Conservation (phyloP, 148 eudicot genomes). For the Camellia sinensis region DNA sequence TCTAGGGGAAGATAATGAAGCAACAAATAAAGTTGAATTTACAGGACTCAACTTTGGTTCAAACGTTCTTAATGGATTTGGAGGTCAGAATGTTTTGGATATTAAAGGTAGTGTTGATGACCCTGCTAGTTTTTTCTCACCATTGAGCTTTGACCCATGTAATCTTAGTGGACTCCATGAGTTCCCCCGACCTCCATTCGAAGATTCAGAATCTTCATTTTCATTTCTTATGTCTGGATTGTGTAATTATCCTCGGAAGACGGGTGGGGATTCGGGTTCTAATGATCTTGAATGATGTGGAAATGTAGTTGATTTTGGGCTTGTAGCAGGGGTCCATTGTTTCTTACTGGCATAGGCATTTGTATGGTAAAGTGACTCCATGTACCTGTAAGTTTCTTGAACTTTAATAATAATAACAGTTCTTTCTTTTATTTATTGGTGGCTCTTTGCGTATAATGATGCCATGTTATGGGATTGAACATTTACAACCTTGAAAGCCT, state of each 20-base stretch:
- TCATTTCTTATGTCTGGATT: constrained; percentile 56
- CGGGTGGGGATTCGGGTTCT: constrained; percentile 41
- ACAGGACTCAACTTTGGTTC: constrained; percentile 40
- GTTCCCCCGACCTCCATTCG: constrained; percentile 60
- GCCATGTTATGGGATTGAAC: background rate
- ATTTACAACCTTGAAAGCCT: background rate
- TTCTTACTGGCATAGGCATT: background rate
- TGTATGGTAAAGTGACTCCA: constrained; percentile 8
- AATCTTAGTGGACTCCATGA: constrained; percentile 65
- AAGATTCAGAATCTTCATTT: constrained; percentile 73
- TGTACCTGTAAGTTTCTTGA: constrained; percentile 32
- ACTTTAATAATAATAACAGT: constrained; percentile 21
- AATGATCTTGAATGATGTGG: constrained; percentile 39
- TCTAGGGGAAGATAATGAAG: constrained; percentile 41
- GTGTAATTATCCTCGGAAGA: constrained; percentile 36
- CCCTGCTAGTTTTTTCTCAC: constrained; percentile 49
- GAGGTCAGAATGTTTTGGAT: constrained; percentile 35
- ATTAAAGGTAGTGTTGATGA: constrained; percentile 49
- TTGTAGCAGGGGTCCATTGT: background rate
- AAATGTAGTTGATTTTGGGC: background rate
- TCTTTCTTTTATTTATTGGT: constrained; percentile 1
- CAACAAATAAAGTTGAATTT: constrained; percentile 30
- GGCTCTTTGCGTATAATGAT: background rate
- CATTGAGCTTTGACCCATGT: constrained; percentile 51
- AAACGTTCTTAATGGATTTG: constrained; percentile 24